Conservation (phyloP, 2,329 filamentous ascomycete species). For the Pestalotiopsis fici region DNA sequence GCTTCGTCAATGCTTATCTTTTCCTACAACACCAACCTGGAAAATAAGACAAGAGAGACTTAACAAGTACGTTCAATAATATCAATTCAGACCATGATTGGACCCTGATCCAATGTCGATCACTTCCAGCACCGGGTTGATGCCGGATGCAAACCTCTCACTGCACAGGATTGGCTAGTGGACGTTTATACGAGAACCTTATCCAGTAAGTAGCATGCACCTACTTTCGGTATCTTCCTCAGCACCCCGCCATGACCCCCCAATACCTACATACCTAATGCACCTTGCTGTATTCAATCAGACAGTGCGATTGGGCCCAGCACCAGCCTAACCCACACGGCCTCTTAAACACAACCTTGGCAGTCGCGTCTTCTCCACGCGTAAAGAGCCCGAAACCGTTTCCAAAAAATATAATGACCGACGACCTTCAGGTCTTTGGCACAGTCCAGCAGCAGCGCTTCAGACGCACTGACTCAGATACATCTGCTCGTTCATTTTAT, state of each 20-base stretch:
- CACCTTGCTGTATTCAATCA: no score
- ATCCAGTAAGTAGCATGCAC: not conserved
- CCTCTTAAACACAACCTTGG: not conserved
- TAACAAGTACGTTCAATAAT: not conserved
- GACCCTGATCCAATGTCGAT: not conserved
- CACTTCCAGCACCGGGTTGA: not conserved
- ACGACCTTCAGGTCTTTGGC: not conserved
- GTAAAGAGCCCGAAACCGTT: not conserved
- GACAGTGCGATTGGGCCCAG: no score
- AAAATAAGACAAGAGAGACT: not conserved
- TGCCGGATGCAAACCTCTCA: not conserved
- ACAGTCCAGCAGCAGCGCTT: not conserved
- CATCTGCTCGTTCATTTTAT: no score
- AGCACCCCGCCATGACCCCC: not conserved
- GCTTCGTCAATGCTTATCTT: no score
- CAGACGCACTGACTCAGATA: not conserved
- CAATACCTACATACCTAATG: no score
- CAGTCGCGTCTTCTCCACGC: not conserved
- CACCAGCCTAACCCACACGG: not conserved
- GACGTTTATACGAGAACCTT: not conserved
- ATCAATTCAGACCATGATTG: not conserved
- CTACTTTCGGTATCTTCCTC: not conserved
- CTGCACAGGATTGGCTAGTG: not conserved
- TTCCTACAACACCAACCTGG: no score
- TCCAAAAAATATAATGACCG: not conserved